A percentile compares a stretch with the other conserved stretches of the same genome.
Conservation (phyloP, 2,329 filamentous ascomycete genomes). For the Talaromyces sp. region DNA sequence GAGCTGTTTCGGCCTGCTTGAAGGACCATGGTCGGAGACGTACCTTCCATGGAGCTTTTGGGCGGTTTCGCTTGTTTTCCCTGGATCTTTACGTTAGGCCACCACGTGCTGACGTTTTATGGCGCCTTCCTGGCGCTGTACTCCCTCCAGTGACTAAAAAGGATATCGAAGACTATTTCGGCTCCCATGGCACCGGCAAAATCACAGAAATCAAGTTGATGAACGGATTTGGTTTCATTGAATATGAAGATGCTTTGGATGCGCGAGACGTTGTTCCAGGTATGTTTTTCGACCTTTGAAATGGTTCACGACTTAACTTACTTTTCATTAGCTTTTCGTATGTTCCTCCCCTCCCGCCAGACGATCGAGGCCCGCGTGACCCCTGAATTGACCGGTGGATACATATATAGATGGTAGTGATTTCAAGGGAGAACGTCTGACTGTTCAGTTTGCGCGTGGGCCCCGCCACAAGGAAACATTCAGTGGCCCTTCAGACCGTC, state of each 20-base stretch:
- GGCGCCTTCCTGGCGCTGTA: conserved; percentile 31
- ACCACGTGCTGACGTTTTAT: conserved; percentile 32
- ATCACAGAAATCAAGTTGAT: conserved; percentile 99
- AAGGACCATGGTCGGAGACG: conserved; percentile 17
- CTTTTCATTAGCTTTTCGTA: conserved; percentile 54
- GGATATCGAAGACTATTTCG: conserved; percentile 94
- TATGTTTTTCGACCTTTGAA: conserved; percentile 49
- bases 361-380: background rate
- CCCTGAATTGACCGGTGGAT: conserved; percentile 4
- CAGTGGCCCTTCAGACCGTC: conserved; percentile 61
- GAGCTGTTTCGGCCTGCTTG: conserved; percentile 14
- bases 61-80: conserved; percentile 24
- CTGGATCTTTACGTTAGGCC: conserved; percentile 26
- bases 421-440: conserved; percentile 96
- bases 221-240: conserved; percentile 99
- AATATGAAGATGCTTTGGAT: conserved; percentile 98
- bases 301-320: conserved; percentile 21
- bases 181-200: conserved; percentile 90
- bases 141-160: conserved; percentile 79
- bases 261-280: conserved; percentile 97
- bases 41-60: conserved; percentile 21
- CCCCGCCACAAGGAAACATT: conserved; percentile 67
- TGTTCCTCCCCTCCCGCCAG: conserved; percentile 23
- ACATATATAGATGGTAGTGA: conserved; percentile 76
- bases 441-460: conserved; percentile 96